Evolutionary conservation across 768 basidiomycete species (phyloP).

Genomic region (Auricularia sp.): DNA sequence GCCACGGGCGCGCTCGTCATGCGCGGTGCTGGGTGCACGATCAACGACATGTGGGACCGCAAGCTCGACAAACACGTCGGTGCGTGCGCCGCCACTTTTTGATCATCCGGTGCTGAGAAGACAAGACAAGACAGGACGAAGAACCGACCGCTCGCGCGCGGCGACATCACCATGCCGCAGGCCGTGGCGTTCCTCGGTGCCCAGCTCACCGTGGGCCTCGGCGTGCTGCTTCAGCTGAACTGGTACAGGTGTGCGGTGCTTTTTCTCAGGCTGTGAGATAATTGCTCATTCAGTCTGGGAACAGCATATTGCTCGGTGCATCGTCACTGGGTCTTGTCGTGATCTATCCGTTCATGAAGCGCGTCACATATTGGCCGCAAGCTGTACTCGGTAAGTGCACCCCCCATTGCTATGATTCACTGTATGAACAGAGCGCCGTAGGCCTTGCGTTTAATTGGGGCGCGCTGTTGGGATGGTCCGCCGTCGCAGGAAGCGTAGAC

Average conservation of each 20-base stretch:
- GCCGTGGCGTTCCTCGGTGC: constrained; percentile 32
- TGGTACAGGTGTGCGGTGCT: constrained; percentile 20
- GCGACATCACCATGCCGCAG: constrained; percentile 34
- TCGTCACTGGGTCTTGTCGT: not conserved
- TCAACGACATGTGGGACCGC: constrained; percentile 48
- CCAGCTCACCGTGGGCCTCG: constrained; percentile 28
- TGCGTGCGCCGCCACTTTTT: constrained; percentile 16
- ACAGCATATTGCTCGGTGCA: constrained; percentile 12
- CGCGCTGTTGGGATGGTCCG: constrained; percentile 10
- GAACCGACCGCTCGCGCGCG: constrained; percentile 38
- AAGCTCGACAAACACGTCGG: constrained; percentile 45
- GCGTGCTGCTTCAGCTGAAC: constrained; percentile 23
- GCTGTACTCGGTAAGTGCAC: constrained; percentile 17
- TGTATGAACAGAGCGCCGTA: not conserved
- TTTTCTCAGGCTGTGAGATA: not conserved
- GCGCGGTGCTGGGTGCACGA: constrained; percentile 41
- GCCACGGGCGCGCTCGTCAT: constrained; percentile 31
- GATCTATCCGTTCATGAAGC: constrained; percentile 45
- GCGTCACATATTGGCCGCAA: constrained; percentile 27
- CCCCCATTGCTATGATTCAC: not conserved
- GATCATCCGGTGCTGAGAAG: not conserved
- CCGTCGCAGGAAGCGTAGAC: not conserved
- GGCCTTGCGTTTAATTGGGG: constrained; percentile 14
- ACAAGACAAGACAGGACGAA: constrained; percentile 35
- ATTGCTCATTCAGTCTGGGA: constrained; percentile 12